phyloP scores from a whole-genome alignment of 257 asterid species.

The Solanum sparsipilum region DNA sequence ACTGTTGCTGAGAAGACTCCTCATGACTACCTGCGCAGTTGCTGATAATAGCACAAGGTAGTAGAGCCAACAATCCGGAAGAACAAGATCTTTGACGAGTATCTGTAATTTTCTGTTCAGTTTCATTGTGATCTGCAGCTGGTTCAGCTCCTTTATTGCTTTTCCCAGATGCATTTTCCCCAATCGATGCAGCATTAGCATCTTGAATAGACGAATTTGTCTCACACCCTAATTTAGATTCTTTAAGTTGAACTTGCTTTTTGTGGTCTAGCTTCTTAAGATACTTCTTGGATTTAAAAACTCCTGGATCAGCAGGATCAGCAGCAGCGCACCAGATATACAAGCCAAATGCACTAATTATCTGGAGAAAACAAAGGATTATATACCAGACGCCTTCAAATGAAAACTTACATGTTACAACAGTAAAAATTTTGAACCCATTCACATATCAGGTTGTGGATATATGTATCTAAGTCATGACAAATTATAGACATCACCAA shows the following conservation, averaged over 20 bases:
- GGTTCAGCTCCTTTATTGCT: constrained; percentile 24
- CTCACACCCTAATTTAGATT: constrained; percentile 52
- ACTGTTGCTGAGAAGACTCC: constrained; percentile 57
- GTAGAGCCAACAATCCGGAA: constrained; percentile 27
- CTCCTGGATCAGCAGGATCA: constrained; percentile 96
- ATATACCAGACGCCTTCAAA: not conserved
- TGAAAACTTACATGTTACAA: not conserved
- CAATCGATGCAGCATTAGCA: constrained; percentile 31
- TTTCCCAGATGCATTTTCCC: constrained; percentile 26
- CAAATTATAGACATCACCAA: not conserved
- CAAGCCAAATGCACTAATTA: constrained; percentile 60
- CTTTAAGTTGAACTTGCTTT: constrained; percentile 22
- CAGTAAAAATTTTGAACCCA: not conserved
- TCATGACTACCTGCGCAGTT: constrained; percentile 28
- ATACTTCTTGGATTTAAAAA: constrained; percentile 78
- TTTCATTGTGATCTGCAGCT: constrained; percentile 24
- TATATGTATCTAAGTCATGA: not conserved
- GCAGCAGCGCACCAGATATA: constrained; percentile 95
- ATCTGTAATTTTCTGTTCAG: constrained; percentile 14
- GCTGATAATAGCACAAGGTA: constrained; percentile 69
- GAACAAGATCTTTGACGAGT: constrained; percentile 20
- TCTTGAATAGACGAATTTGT: constrained; percentile 46
- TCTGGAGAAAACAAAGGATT: constrained; percentile 30
- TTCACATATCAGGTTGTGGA: not conserved
- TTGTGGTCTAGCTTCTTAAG: constrained; percentile 37